Conservation (phyloP, 257 asterid genomes). For the Anisodus acutangulus region DNA sequence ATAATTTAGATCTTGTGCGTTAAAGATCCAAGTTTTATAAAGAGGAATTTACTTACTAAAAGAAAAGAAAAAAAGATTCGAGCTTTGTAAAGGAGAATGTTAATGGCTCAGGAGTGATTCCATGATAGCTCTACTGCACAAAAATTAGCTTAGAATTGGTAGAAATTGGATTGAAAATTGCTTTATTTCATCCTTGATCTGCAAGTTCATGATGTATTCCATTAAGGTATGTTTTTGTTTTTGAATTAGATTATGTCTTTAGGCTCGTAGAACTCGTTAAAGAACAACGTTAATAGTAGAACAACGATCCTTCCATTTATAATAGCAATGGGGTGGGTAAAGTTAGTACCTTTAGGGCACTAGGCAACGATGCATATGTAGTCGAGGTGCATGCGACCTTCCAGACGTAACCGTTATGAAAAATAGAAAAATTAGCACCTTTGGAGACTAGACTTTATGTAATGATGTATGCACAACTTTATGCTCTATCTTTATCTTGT, state of each 20-base stretch:
- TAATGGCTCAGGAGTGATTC: not conserved
- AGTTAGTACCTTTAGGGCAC: not conserved
- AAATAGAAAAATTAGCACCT: not conserved
- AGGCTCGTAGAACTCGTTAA: not conserved
- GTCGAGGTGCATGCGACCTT: not conserved
- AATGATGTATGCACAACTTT: not conserved
- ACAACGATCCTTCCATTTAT: not conserved
- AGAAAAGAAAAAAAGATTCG: not conserved
- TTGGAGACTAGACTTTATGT: conserved; percentile 2
- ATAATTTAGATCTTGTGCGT: not conserved
- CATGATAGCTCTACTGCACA: not conserved
- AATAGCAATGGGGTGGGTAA: not conserved
- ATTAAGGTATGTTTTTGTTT: not conserved
- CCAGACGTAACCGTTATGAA: not conserved
- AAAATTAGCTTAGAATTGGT: not conserved
- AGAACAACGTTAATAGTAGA: not conserved
- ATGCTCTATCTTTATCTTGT: not conserved
- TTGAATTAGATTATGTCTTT: conserved; percentile 8
- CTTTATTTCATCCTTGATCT: not conserved
- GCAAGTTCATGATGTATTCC: not conserved
- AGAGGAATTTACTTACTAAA: not conserved
- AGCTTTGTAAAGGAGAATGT: conserved; percentile 3
- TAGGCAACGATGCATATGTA: not conserved
- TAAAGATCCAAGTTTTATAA: not conserved
- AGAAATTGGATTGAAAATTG: not conserved